Evolutionary conservation across 2,329 filamentous ascomycete species (phyloP).

Genomic region (Ceratocystis ficicola): DNA sequence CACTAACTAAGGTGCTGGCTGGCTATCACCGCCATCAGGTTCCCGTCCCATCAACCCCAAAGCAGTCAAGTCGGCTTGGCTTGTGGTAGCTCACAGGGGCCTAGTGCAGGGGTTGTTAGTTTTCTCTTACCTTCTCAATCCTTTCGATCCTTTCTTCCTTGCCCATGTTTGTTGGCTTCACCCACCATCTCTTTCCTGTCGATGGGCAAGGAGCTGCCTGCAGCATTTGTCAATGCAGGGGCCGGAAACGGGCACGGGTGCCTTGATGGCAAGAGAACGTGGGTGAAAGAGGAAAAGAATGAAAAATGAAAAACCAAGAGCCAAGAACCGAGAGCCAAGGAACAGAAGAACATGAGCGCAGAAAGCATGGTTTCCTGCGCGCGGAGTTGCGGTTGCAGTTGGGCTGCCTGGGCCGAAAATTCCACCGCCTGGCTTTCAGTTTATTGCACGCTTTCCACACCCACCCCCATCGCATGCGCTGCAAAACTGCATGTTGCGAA

Average conservation of each 20-base stretch:
- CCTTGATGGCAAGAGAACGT: background rate
- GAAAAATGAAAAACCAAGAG: too few species aligned
- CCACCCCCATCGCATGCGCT: too few species aligned
- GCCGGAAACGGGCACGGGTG: background rate
- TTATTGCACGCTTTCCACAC: background rate
- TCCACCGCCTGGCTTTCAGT: background rate
- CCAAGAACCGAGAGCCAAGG: background rate
- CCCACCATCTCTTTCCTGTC: background rate
- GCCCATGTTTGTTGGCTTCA: background rate
- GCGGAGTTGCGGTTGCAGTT: background rate
- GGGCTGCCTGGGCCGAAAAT: background rate
- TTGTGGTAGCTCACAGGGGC: background rate
- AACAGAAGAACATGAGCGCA: background rate
- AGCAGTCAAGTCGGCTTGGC: background rate
- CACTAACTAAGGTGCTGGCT: background rate
- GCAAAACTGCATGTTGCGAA: too few species aligned
- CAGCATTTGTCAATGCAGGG: background rate
- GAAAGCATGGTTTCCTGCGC: background rate
- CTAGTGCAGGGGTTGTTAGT: background rate
- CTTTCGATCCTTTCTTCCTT: background rate
- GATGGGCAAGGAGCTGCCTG: background rate
- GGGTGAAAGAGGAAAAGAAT: background rate
- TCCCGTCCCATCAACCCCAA: slow-evolving; percentile 1
- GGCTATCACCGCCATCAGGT: background rate
- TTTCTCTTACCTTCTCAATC: background rate